phyloP scores from a whole-genome alignment of 768 basidiomycete species.

The Podaxis sp. region DNA sequence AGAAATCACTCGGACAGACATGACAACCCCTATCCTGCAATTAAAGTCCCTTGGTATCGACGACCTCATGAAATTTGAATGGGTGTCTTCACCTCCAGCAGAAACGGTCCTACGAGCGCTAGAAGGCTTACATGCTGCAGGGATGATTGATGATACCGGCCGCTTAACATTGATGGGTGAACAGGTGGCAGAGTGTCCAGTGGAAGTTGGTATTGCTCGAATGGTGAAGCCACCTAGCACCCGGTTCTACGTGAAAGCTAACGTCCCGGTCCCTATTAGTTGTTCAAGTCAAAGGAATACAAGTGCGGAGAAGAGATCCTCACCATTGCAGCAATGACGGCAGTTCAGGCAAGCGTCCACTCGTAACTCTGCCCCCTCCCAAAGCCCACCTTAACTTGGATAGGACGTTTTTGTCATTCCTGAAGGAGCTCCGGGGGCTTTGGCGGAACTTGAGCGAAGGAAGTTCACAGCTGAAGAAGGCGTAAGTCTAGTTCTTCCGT shows the following conservation, averaged over 20 bases:
- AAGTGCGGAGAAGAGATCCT: slow-evolving; percentile 94
- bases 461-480: slow-evolving; percentile 99
- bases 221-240: slow-evolving; percentile 57
- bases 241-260: neutral
- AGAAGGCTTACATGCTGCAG: slow-evolving; percentile 76
- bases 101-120: slow-evolving; percentile 83
- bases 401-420: slow-evolving; percentile 91
- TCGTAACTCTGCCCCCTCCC: neutral
- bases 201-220: slow-evolving; percentile 90
- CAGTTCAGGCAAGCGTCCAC: slow-evolving; percentile 64
- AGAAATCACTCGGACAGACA: slow-evolving; percentile 88
- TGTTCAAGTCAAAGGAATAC: slow-evolving; percentile 83
- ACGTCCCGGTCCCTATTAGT: slow-evolving; percentile 37
- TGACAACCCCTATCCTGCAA: slow-evolving; percentile 89
- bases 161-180: slow-evolving; percentile 74
- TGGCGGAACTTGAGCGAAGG: slow-evolving; percentile 88
- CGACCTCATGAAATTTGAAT: slow-evolving; percentile 95
- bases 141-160: slow-evolving; percentile 83
- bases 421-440: slow-evolving; percentile 79
- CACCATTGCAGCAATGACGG: slow-evolving; percentile 94
- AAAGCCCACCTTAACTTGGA: neutral
- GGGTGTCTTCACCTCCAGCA: slow-evolving; percentile 85
- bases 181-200: slow-evolving; percentile 90
- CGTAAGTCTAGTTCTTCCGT: slow-evolving; percentile 40
- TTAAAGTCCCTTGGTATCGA: slow-evolving; percentile 94